Evolutionary conservation across 352 stramenopile species (phyloP), one percentile per base, ranked within the genome.

Genomic region (Pythium aristosporum): DNA sequence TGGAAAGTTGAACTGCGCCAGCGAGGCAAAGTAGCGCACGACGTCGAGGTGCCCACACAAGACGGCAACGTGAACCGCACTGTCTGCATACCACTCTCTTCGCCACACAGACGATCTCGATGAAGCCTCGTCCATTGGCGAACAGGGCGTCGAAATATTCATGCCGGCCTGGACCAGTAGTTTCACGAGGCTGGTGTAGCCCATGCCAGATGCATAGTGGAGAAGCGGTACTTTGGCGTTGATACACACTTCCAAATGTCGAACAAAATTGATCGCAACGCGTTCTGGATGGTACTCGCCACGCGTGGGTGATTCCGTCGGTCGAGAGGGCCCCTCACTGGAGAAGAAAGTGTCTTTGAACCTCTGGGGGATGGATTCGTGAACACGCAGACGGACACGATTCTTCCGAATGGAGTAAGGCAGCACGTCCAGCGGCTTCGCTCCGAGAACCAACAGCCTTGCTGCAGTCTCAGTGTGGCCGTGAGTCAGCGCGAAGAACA

Each of bases 401-500:
- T 61, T 46, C 5, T 55, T 63, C 10, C 25, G 21, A 18, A 18
- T 28, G 12, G 46, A 36, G 41, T 80, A 63, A 10, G 76, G 78
- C 11, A 89, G 56, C 13, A 71, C 74, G 18, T 82, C 68, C 34
- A 87, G 61, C 41, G 77, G 71, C n/a, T 77, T 61, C 6, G 78
- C 73, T 39, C 78, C 80, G 7, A 89, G 44, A 8, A 88, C 80
- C 9, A 89, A 60, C 20, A 89, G 68, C 34, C 82, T 82, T 20
- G 75, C 68, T 56, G 77, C 78, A 13, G 80, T 89, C 41, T 88
- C 60, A 9, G 71, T 50, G 43, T 89, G 78, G 1, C 80, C 80
- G 42, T 87, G 62, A 13, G 76, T 72, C 10, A 89, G 74, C 12
- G 80, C 75, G 44, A 78, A 89, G 57, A 70, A 86, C 16, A 89